Base-by-base conservation (phyloP, 495 filamentous ascomycete species). In the Penicilliopsis zonata region DNA sequence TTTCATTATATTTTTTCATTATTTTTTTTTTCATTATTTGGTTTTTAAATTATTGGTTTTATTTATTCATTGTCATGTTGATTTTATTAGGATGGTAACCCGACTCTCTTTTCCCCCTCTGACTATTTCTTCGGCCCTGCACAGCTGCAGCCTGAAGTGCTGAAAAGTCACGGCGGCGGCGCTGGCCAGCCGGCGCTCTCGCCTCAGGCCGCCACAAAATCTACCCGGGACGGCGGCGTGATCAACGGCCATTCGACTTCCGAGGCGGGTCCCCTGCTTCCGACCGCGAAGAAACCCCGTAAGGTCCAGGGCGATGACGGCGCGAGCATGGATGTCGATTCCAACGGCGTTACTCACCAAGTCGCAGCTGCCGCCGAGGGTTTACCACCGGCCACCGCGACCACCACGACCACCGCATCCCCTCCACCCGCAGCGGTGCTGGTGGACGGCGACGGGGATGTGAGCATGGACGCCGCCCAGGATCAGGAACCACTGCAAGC, bases 271-370 rank as follows among this genome's bases (percentile, higher is more conserved):
- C 34, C 40, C 33, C 46, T 43, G 18, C 9, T 23, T 22, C 17
- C 41, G 7, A 42, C 22, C 33, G 46, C 41, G 15, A 50, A 55
- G 31, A 49, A 54, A 28, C 25, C 30, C 33, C 53, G 44, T 41
- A 60, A 70, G 55, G 55, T 55, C 50, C 77, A 76, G 58, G 66
- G 63, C 44, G 72, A 80, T 44, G 72, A 69, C 34, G 72, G 75
- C 52, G 56, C 50, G 48, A 67, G 70, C 34, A 64, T 65, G 60
- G 59, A 63, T 19, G 60, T 72, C 15, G 65, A 69, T 37, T 41
- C 47, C 12, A 53, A 53, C 34, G 44, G 49, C 13, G 18, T 40
- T 29, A 42, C 50, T 35, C 55, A 63, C 45, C 66, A 65, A 41
- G 59, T n/a, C n/a, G n/a, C n/a, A n/a, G n/a, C n/a, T n/a, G n/a